A percentile compares a stretch with the other conserved stretches of the same genome.
Conservation (phyloP, 768 basidiomycete species). For the Tylopilus sp. region DNA sequence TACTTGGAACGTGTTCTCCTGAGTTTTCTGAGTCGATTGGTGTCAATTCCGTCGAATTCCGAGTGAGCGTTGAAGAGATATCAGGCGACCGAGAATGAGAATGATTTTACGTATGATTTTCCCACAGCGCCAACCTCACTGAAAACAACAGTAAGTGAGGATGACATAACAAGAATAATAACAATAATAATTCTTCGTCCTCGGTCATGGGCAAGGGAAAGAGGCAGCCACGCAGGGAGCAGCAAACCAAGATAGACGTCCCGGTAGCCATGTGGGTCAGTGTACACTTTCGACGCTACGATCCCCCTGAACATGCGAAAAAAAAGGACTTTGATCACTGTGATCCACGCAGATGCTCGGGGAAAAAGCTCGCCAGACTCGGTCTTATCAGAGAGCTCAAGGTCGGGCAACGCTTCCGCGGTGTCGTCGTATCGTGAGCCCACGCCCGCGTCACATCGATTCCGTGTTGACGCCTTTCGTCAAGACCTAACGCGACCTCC, state of each 20-base stretch:
- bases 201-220: background rate
- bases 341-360: slow-evolving; percentile 83
- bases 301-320: slow-evolving; percentile 25
- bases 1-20: too few relatives aligned
- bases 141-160: too few relatives aligned
- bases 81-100: too few relatives aligned
- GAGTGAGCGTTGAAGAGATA: too few relatives aligned
- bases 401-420: slow-evolving; percentile 84
- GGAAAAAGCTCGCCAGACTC: slow-evolving; percentile 86
- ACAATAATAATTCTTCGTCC: background rate
- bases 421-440: slow-evolving; percentile 90
- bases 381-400: slow-evolving; percentile 81
- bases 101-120: too few relatives aligned
- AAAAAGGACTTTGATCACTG: slow-evolving; percentile 98
- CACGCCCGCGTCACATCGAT: background rate
- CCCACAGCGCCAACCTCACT: too few relatives aligned
- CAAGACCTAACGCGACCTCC: slow-evolving; percentile 78
- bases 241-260: slow-evolving; percentile 36
- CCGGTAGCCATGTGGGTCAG: slow-evolving; percentile 97
- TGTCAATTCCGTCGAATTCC: too few relatives aligned
- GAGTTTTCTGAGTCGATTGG: too few relatives aligned
- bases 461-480: background rate
- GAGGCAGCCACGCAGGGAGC: background rate
- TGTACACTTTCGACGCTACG: slow-evolving; percentile 5
- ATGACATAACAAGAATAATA: background rate